Base-by-base conservation (phyloP, 2,329 filamentous ascomycete genomes). In the Cryphonectria japonica region DNA sequence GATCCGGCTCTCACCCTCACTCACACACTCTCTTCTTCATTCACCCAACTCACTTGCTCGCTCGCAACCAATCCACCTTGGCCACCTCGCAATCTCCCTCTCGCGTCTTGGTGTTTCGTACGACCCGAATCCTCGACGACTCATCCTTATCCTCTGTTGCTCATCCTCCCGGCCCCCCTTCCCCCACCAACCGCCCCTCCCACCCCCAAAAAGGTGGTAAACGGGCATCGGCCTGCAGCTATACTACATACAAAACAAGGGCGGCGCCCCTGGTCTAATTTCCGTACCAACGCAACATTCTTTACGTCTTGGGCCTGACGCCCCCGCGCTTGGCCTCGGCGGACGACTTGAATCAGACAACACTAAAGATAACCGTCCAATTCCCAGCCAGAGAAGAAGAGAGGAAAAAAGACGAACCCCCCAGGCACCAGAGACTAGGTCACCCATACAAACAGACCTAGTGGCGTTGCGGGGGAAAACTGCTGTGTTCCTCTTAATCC, bases 391-490 rank as follows among this genome's bases (percentile, higher is more conserved):
- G 8, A 46, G 61, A 41, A 26, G 7, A 22, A 61, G 14, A 50
- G 19, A 50, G 16, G 8, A 9, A 50, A n/a, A 50, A 14, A 22
- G 16, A 46, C 43, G 43, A 22, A 50, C 19, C 46, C 46, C 19
- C 46, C 46, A 50, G 22, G 43, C 43, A 46, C 43, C 43, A 46
- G 19, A n/a, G 19, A 9, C 19, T 50, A 50, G 46, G 16, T 22
- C 43, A 22, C n/a, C 61, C 37, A 43, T 63, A 29, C 61, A 19
- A n/a, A 43, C 37, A 39, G 26, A 22, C 61, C 41, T 26, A 50
- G 63, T 65, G 63, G 63, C 63, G 63, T 52, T 52, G 63, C 63
- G 63, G 63, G 63, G 63, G 26, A 50, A n/a, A 65, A 9, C 63
- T 32, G 63, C 16, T 34, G 41, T 46, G 13, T 52, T 22, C 41